Percentiles rank a stretch among this genome's conserved stretches.
phyloP scores from a whole-genome alignment of 257 asterid species.

The Nicotiana tabacum region DNA sequence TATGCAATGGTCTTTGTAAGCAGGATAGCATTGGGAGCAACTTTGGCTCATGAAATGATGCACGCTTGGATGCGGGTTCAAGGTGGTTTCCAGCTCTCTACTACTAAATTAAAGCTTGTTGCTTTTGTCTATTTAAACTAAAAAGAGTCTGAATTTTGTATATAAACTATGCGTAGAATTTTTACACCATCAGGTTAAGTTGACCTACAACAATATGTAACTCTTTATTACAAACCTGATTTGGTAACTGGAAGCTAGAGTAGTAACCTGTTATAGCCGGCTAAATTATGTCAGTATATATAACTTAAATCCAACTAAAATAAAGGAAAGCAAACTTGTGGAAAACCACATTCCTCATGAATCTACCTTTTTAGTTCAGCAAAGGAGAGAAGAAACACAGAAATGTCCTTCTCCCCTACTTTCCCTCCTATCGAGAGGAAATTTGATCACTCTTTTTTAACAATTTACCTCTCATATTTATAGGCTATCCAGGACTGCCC shows the following conservation, averaged over 20 bases:
- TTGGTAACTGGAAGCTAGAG: neutral
- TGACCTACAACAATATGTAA: neutral
- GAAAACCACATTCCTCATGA: neutral
- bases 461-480: neutral
- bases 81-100: neutral
- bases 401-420: neutral
- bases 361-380: neutral
- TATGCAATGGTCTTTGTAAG: neutral
- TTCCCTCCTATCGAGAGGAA: neutral
- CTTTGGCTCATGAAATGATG: constrained; percentile 13
- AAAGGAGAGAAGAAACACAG: neutral
- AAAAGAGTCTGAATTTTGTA: neutral
- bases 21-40: neutral
- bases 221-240: neutral
- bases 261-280: neutral
- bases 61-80: constrained; percentile 9
- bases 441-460: neutral
- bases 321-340: neutral
- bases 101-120: neutral
- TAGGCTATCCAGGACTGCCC: neutral
- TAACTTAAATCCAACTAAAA: neutral
- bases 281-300: neutral
- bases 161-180: neutral
- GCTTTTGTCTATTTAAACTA: neutral
- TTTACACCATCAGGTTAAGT: neutral